phyloP scores from a whole-genome alignment of 2,329 filamentous ascomycete genomes.

The Byssoonygena ceratinophila region DNA sequence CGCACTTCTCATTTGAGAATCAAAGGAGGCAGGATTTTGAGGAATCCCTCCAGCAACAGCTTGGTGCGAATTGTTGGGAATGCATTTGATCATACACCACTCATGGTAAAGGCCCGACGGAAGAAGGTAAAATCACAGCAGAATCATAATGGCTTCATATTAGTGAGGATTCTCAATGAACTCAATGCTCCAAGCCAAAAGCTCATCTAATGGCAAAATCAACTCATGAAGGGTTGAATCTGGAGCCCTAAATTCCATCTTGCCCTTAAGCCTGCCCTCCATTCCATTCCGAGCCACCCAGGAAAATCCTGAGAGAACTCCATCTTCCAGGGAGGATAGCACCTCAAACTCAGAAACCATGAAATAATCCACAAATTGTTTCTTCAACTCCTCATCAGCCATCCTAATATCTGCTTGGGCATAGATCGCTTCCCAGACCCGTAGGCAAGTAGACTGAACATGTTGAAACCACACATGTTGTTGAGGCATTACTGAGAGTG shows the following conservation, averaged over 20 bases:
- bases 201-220: neutral
- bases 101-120: conserved; percentile 11
- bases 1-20: neutral
- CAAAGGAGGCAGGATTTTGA: neutral
- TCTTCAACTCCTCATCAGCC: neutral
- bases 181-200: neutral
- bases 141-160: too few relatives aligned
- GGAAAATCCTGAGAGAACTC: neutral
- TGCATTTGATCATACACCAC: neutral
- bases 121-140: too few relatives aligned
- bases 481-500: neutral
- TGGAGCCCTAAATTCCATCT: neutral
- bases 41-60: neutral
- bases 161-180: too few relatives aligned
- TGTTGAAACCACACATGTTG: neutral
- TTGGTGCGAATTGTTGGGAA: neutral
- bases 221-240: neutral
- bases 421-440: neutral
- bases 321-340: neutral
- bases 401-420: neutral
- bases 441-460: neutral
- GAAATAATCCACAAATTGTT: neutral
- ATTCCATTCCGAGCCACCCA: neutral
- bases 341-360: neutral
- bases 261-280: neutral